Evolutionary conservation across 2,329 filamentous ascomycete genomes (phyloP).

Genomic region (Acrodontium crateriforme): DNA sequence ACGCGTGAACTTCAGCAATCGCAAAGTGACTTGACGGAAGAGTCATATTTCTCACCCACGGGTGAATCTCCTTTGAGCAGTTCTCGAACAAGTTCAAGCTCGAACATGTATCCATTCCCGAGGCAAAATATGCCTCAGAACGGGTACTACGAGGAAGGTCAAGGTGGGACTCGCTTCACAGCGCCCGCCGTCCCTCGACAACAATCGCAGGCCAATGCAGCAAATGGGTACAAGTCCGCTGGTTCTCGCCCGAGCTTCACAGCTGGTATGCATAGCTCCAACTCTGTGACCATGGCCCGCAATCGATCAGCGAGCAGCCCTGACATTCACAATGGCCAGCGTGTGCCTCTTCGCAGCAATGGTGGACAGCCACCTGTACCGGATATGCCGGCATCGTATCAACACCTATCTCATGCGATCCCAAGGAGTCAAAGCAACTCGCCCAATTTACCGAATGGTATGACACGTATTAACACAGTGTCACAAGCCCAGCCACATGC

Average conservation of each 20-base stretch:
- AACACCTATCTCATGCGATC: conserved; percentile 21
- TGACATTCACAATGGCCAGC: conserved; percentile 63
- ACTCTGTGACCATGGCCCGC: conserved; percentile 36
- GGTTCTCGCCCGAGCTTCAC: conserved; percentile 59
- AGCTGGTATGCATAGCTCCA: conserved; percentile 40
- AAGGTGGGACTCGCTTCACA: conserved; percentile 57
- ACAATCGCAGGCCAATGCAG: conserved; percentile 27
- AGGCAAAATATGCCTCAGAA: conserved; percentile 53
- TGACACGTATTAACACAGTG: conserved; percentile 53
- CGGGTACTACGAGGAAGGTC: conserved; percentile 54
- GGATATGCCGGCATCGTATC: conserved; percentile 18
- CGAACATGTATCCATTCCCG: conserved; percentile 68
- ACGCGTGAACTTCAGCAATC: conserved; percentile 44
- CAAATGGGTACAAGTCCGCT: conserved; percentile 49
- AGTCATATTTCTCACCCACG: conserved; percentile 88
- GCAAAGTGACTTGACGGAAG: conserved; percentile 48
- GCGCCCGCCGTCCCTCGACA: conserved; percentile 67
- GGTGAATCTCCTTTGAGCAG: conserved; percentile 54
- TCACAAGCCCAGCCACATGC: conserved; percentile 57
- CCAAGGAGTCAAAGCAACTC: conserved; percentile 73
- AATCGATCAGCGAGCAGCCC: conserved; percentile 88
- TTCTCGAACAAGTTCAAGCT: conserved; percentile 53
- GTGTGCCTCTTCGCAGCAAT: conserved; percentile 43
- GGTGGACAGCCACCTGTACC: conserved; percentile 29
- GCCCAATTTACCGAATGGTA: conserved; percentile 43